Evolutionary conservation across 2,329 filamentous ascomycete species (phyloP).

Genomic region (Talaromyces sp.): DNA sequence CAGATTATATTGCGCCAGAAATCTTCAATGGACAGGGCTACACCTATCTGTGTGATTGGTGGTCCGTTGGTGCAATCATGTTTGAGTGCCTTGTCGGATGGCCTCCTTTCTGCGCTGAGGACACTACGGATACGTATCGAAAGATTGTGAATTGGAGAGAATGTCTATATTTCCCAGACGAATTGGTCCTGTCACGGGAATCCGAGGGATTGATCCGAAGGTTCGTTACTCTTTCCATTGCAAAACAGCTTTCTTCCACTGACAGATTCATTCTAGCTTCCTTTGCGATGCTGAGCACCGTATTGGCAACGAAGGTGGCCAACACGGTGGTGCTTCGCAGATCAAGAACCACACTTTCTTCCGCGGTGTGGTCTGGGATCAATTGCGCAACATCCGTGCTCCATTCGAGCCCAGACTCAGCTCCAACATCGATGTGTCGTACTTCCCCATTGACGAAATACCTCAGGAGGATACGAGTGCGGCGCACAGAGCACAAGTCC

Average conservation of each 20-base stretch:
- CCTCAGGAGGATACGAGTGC: conserved; percentile 93
- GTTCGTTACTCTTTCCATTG: conserved; percentile 46
- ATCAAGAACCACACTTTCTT: conserved; percentile 96
- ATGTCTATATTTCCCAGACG: conserved; percentile 92
- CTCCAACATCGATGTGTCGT: conserved; percentile 92
- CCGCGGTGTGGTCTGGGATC: conserved; percentile 92
- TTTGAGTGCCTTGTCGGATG: conserved; percentile 98
- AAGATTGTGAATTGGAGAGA: conserved; percentile 99
- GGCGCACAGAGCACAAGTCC: conserved; percentile 76
- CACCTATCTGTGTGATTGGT: conserved; percentile 97
- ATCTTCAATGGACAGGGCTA: conserved; percentile 97
- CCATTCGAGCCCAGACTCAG: conserved; percentile 93
- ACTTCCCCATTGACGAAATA: conserved; percentile 98
- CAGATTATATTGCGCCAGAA: conserved; percentile 97
- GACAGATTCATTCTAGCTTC: conserved; percentile 56
- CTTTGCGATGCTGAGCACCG: conserved; percentile 93
- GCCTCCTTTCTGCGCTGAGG: conserved; percentile 98
- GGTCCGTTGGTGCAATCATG: conserved; percentile 98
- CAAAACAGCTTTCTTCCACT: conserved; percentile 19
- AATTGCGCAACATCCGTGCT: conserved; percentile 84
- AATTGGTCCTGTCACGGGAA: conserved; percentile 81
- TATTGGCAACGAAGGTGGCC: conserved; percentile 64
- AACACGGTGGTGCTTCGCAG: conserved; percentile 71
- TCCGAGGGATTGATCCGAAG: conserved; percentile 89
- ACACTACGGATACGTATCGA: conserved; percentile 94